Base-by-base conservation (phyloP, 2,329 filamentous ascomycete genomes). In the Arthrinium puccinioides region DNA sequence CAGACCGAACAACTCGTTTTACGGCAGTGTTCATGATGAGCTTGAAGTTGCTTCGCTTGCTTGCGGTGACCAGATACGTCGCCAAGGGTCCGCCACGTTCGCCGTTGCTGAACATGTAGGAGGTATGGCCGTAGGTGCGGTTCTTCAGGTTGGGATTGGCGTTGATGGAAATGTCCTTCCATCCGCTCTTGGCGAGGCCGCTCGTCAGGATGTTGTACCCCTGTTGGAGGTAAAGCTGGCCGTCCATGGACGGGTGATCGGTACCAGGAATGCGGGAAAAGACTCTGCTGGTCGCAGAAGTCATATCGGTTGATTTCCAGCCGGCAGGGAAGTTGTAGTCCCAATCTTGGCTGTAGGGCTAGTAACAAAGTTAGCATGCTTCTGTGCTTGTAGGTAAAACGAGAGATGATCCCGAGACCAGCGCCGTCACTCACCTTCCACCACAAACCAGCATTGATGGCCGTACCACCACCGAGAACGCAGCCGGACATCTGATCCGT, bases 401-500 rank as follows among this genome's bases (percentile, higher is more conserved):
- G n/a, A n/a, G n/a, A n/a, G n/a, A n/a, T n/a, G n/a, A n/a, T n/a
- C n/a, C n/a, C n/a, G n/a, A n/a, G n/a, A n/a, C n/a, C n/a, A n/a
- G 58, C n/a, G n/a, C n/a, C n/a, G n/a, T n/a, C n/a, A n/a, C n/a
- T n/a, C n/a, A n/a, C n/a, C n/a, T 68, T 76, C 69, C 76, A 82
- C 72, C 77, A 84, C 21, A 84, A 64, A 37, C 76, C 79, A 36
- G 80, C 76, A 48, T 85, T 86, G 47, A 85, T 68, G 28, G 77
- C 74, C 19, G 76, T 74, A 7, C 77, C 76, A 40, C 82, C 82
- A 36, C 82, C 82, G 6, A 86, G 70, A 27, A 86, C 68, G 46
- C 82, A 86, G 10, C 80, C 82, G n/a, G 79, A 78, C 78, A 84
- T 84, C 50, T 82, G 76, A 45, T 82, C 79, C 9, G 76, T 79